These are phyloP conservation scores for Fusarium nurragi DNA, from an alignment of 2,329 filamentous ascomycete species.

Conservation along the genomic window DNA sequence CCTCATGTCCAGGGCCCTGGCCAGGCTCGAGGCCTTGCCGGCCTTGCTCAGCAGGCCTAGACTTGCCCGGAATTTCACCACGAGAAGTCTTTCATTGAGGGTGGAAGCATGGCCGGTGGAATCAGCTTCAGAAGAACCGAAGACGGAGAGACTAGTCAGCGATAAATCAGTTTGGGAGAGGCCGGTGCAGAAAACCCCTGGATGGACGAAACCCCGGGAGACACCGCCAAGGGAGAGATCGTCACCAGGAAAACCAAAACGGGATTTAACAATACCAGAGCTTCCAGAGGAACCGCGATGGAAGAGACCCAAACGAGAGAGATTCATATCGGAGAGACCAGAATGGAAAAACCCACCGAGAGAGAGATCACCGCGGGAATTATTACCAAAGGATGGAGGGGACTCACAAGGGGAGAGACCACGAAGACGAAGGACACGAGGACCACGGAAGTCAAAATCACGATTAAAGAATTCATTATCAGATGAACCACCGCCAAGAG, in stretches of 20 bases:
- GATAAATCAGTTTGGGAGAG: neutral
- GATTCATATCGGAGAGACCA: neutral
- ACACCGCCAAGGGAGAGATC: neutral
- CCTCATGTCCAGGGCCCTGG: constrained; percentile 5
- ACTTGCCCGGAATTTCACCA: neutral
- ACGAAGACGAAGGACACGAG: neutral
- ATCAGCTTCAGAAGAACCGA: neutral
- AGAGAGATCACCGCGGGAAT: neutral
- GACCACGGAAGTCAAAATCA: neutral
- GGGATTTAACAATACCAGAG: neutral
- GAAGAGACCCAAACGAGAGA: neutral
- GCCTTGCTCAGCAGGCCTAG: neutral
- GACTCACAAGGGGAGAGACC: neutral
- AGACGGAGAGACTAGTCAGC: neutral
- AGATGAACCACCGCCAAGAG: neutral
- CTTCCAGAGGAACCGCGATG: neutral
- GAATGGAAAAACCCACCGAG: neutral
- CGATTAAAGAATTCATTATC: neutral
- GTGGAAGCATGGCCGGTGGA: neutral
- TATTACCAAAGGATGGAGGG: too few species aligned
- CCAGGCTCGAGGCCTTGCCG: neutral
- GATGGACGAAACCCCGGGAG: too few species aligned
- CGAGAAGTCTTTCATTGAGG: neutral
- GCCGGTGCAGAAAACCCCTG: too few species aligned
- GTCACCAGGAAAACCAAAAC: neutral